Evolutionary conservation across 228 moss, liverwort and hornwort genomes (phyloP), one percentile per base, ranked within the genome.

Genomic region (Sphagnum fallax): DNA sequence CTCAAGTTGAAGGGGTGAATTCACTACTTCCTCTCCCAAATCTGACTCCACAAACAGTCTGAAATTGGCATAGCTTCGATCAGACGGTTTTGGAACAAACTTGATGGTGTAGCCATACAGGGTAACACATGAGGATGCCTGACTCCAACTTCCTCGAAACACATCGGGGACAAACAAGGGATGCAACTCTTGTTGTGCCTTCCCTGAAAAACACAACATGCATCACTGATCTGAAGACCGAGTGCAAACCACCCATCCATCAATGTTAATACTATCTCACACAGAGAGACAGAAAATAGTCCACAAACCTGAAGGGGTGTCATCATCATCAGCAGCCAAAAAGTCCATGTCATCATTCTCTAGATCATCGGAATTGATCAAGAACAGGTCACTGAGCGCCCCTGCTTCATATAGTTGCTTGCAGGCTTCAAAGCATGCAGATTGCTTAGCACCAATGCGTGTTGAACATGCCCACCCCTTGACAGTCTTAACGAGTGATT

Each of bases 351-450:
- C 32, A 32, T 32, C 32, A 55, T 14, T 32, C 65, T 86, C 92
- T 16, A 84, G 75, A 57, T 81, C 81, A 47, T 83, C 84, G 70
- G 86, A 55, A 67, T 68, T 71, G 55, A 75, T 92, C 48, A 92
- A 63, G 67, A 98, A 89, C 65, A 77, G 72, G 80, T 98, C 94
- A 48, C 87, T 91, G 62, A 98, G 82, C 65, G 79, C 94, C 50
- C 94, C 92, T 69, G 79, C 75, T 65, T 91, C 79, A 68, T 92
- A 88, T 65, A 98, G 89, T 63, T 63, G 79, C 80, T 82, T 81
- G 78, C 98, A 98, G 58, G 90, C 90, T 72, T 79, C 80, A 71
- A 98, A 72, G 68, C 94, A 87, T 61, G 93, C 94, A 49, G 86
- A 69, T 77, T 87, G 83, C 75, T 72, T 90, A 52, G 98, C 92